Percentiles rank a stretch among this genome's conserved stretches.
phyloP scores from a whole-genome alignment of 768 basidiomycete species.

The Clitopilus passeckerianus region DNA sequence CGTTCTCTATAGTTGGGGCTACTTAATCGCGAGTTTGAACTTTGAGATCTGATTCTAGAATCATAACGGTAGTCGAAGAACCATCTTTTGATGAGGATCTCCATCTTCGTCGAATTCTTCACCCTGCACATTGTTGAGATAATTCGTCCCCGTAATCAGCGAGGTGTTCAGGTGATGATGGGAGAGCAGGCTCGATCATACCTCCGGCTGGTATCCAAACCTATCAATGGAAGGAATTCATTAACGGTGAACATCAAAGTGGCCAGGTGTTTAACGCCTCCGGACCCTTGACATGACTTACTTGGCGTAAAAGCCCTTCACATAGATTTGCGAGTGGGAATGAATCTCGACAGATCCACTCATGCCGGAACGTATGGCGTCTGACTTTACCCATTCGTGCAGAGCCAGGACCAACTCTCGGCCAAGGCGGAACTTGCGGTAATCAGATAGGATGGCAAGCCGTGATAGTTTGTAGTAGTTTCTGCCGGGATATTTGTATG shows the following conservation, averaged over 20 bases:
- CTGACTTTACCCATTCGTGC: conserved; percentile 51
- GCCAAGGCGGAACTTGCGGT: conserved; percentile 62
- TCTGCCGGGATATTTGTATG: conserved; percentile 26
- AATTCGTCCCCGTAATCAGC: conserved; percentile 9
- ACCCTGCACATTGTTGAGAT: conserved; percentile 38
- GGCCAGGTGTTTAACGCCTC: conserved; percentile 1
- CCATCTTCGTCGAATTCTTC: conserved; percentile 78
- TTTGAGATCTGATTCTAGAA: neutral
- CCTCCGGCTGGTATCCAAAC: conserved; percentile 66
- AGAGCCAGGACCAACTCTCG: conserved; percentile 57
- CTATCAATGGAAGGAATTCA: conserved; percentile 31
- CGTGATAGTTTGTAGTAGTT: conserved; percentile 70
- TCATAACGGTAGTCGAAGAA: conserved; percentile 42
- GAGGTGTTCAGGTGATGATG: conserved; percentile 8
- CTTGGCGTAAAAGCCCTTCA: conserved; percentile 74
- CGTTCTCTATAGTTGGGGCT: neutral
- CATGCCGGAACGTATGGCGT: conserved; percentile 26
- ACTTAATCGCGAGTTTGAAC: neutral
- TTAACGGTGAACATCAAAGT: conserved; percentile 10
- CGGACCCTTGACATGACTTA: conserved; percentile 29
- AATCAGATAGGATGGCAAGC: conserved; percentile 62
- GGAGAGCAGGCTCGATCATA: conserved; percentile 23
- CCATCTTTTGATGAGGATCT: conserved; percentile 84
- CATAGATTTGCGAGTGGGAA: conserved; percentile 68
- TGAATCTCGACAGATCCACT: conserved; percentile 38